phyloP scores from a whole-genome alignment of 2,329 filamentous ascomycete species.

The Arthroderma uncinatum region DNA sequence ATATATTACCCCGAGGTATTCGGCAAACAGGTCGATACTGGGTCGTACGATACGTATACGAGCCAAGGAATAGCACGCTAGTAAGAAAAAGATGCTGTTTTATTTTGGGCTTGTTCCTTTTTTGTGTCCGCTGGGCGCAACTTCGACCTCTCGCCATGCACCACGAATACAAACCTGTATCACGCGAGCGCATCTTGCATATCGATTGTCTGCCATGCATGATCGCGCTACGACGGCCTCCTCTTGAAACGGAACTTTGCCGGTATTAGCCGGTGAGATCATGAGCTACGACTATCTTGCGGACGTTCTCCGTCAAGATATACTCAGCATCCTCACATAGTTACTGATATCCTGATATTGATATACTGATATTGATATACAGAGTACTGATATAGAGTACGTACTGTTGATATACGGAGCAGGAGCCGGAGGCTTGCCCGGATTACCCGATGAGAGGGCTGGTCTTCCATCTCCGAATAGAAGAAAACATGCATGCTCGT shows the following conservation, averaged over 20 bases:
- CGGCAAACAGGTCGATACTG: background rate
- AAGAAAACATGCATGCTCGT: no score
- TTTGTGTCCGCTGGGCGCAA: background rate
- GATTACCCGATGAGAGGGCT: no score
- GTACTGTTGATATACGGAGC: no score
- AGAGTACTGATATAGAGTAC: no score
- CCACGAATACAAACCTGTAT: slow-evolving; percentile 3
- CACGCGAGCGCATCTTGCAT: slow-evolving; percentile 1
- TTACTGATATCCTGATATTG: no score
- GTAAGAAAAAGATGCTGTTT: background rate
- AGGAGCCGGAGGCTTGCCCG: no score
- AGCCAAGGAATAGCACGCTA: background rate
- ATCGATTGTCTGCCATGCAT: slow-evolving; percentile 3
- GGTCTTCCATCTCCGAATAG: no score
- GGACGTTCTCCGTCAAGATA: no score
- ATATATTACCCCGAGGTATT: background rate
- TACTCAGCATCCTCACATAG: no score
- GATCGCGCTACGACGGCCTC: background rate
- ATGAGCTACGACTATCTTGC: background rate
- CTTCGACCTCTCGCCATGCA: slow-evolving; percentile 1
- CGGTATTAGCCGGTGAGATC: slow-evolving; percentile 1
- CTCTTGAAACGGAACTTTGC: background rate
- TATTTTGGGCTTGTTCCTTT: background rate
- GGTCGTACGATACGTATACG: background rate
- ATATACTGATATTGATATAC: no score